Conservation (phyloP, 352 stramenopile species). For the Phytophthora sansomeana region DNA sequence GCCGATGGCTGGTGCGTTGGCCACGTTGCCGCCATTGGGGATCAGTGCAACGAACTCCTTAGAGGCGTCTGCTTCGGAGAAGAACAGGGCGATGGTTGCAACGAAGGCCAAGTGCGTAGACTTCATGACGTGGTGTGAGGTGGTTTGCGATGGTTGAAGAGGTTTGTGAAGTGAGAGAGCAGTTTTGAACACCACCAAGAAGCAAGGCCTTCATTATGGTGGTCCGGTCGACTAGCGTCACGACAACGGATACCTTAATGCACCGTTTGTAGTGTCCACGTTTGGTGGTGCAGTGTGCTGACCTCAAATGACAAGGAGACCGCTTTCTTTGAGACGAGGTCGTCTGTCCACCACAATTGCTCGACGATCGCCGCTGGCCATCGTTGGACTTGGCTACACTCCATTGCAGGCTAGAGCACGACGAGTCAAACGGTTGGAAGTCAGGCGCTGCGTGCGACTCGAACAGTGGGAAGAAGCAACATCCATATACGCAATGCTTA, state of each 20-base stretch:
- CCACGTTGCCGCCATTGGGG: too few relatives aligned
- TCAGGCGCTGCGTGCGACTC: too few relatives aligned
- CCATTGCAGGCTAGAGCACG: neutral
- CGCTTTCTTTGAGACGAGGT: neutral
- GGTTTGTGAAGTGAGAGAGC: constrained; percentile 18
- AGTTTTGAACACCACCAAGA: neutral
- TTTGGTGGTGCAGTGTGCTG: constrained; percentile 3
- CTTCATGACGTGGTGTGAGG: constrained; percentile 13
- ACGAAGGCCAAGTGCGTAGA: neutral
- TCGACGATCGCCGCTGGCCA: too few relatives aligned
- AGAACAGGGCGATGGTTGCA: neutral
- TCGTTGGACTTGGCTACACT: constrained; percentile 15
- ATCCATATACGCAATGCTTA: too few relatives aligned
- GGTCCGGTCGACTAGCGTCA: neutral
- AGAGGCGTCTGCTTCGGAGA: neutral
- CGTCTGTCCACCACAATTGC: constrained; percentile 21
- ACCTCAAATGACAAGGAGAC: constrained; percentile 11
- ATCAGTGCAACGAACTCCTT: constrained; percentile 38
- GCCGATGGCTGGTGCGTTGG: too few relatives aligned
- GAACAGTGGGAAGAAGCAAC: too few relatives aligned
- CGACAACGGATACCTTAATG: too few relatives aligned
- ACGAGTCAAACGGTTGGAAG: constrained; percentile 6
- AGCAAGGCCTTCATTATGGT: constrained; percentile 16
- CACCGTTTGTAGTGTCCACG: too few relatives aligned
- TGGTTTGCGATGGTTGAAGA: too few relatives aligned